Conservation (phyloP, 768 basidiomycete genomes). For the Clathrus columnatus region DNA sequence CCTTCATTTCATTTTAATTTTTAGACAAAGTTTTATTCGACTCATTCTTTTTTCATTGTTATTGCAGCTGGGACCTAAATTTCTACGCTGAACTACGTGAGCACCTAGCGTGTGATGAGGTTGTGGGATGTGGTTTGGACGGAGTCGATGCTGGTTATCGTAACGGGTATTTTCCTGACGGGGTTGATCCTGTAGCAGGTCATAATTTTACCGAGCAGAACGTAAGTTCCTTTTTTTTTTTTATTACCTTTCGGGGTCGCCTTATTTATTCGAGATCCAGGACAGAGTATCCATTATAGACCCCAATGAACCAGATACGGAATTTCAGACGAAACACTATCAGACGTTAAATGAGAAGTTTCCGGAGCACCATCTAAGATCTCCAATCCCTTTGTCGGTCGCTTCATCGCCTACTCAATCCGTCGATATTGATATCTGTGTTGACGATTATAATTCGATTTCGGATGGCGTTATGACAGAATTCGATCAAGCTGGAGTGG, state of each 20-base stretch:
- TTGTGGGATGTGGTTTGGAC: not conserved
- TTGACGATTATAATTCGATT: not conserved
- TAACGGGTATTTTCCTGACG: constrained; percentile 4
- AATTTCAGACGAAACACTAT: not conserved
- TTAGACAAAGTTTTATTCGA: not conserved
- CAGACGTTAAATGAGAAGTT: not conserved
- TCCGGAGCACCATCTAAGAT: not conserved
- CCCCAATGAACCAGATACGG: not conserved
- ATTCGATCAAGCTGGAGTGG: not conserved
- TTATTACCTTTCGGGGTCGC: too few species aligned
- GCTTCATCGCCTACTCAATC: not conserved
- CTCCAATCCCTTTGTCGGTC: not conserved
- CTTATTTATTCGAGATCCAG: not conserved
- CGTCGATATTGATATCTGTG: not conserved
- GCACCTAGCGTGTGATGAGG: not conserved
- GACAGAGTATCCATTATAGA: not conserved
- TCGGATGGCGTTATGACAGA: constrained; percentile 6
- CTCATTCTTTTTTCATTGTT: not conserved
- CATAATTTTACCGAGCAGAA: not conserved
- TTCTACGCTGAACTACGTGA: constrained; percentile 8
- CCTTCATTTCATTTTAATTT: not conserved
- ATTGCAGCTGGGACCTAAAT: not conserved
- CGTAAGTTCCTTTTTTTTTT: not conserved
- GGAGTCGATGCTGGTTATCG: not conserved
- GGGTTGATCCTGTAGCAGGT: not conserved